Base-by-base conservation (phyloP, 768 basidiomycete genomes). In the Pisolithus marmoratus region DNA sequence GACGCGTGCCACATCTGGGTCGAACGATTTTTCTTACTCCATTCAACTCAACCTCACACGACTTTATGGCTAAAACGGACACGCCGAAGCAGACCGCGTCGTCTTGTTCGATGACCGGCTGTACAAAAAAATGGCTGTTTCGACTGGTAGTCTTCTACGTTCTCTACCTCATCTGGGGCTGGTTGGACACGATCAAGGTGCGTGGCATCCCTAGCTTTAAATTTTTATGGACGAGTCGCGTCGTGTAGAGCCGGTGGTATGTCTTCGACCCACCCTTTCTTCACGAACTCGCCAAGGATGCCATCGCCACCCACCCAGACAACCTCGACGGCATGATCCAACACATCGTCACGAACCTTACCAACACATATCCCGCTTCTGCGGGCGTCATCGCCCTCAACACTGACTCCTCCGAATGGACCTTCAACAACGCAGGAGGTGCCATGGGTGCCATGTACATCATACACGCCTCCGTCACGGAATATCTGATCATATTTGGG, bases 391-490 rank as follows among this genome's bases (percentile, higher is more conserved):
- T 90, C 56, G 81, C 83, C 64, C 57, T 81, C 46, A 77, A 78
- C 60, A 47, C 70, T n/a, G 61, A 86, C 72, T 64, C 78, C 20
- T 73, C 74, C 36, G 94, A 97, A 62, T 97, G 95, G 95, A 81
- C 96, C 23, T 89, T 95, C 71, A 97, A 84, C 75, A 98, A 97
- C 61, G 94, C 95, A 1, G 96, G 94, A 11, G 96, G 96, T 54
- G 94, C 94, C 1, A 97, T 95, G 94, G 94, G 94, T 40, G 86
- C 86, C 31, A 97, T 99, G 95, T 96, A 94, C 68, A 79, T 98
- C 70, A 90, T 98, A 57, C 96, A 98, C 62, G 92, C 95, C 17
- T 87, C 84, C 71, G 85, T 99, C 61, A 97, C 95, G 9, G 96
- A 99, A 74, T 99, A 95, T 72, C 80, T 92, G 59, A 93, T 93